Evolutionary conservation across 2,329 filamentous ascomycete species (phyloP).

Genomic region (Calonectria naviculata): DNA sequence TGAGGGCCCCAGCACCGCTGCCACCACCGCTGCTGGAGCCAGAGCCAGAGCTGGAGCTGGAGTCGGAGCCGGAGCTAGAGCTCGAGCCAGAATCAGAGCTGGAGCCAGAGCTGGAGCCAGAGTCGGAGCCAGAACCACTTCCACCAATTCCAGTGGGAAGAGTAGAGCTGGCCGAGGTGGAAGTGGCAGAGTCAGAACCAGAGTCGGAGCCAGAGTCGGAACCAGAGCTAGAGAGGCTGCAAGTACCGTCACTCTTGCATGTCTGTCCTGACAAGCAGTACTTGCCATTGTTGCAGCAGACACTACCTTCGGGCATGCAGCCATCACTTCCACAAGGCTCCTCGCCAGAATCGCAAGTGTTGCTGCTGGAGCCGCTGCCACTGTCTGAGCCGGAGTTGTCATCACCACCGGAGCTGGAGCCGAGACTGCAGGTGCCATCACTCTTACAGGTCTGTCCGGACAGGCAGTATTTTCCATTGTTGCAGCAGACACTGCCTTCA

Average conservation of each 20-base stretch:
- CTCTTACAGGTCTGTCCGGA: constrained; percentile 37
- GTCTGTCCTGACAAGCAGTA: constrained; percentile 46
- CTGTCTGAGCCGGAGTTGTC: constrained; percentile 2
- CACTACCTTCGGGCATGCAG: constrained; percentile 42
- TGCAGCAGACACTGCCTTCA: constrained; percentile 39
- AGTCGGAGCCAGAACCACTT: constrained; percentile 25
- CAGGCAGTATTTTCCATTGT: constrained; percentile 44
- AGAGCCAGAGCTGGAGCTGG: constrained; percentile 17
- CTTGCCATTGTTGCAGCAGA: constrained; percentile 39
- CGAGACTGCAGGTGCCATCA: constrained; percentile 35
- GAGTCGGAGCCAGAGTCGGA: constrained; percentile 27
- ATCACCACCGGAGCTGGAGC: constrained; percentile 26
- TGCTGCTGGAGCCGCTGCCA: constrained; percentile 26
- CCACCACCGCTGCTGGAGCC: constrained; percentile 10
- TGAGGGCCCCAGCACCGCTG: constrained; percentile 31
- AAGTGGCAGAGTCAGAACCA: constrained; percentile 35
- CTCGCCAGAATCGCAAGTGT: constrained; percentile 30
- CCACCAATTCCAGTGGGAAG: constrained; percentile 11
- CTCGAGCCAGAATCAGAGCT: constrained; percentile 23
- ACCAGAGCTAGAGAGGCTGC: constrained; percentile 32
- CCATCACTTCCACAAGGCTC: constrained; percentile 32
- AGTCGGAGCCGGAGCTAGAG: neutral
- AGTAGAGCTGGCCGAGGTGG: constrained; percentile 17
- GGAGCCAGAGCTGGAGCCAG: constrained; percentile 26
- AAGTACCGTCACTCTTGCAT: constrained; percentile 31